These are phyloP conservation scores for Brassica balearica DNA, from an alignment of 441 rosid species.

Conservation along the genomic window DNA sequence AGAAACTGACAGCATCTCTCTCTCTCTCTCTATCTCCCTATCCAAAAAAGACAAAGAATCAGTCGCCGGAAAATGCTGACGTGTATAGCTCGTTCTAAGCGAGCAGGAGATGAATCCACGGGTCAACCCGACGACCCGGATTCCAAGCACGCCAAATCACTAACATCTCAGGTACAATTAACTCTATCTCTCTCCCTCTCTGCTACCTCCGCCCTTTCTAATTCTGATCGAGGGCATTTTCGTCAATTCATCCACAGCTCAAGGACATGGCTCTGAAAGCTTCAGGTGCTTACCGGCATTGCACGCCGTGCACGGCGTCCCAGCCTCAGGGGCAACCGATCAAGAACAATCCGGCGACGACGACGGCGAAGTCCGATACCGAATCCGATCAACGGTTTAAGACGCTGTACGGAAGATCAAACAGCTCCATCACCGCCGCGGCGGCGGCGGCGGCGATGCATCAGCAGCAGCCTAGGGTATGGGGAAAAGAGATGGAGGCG, in stretches of 20 bases:
- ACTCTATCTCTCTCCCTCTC: not conserved
- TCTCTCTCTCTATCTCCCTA: not conserved
- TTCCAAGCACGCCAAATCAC: slow-evolving; percentile 64
- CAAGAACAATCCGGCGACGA: slow-evolving; percentile 10
- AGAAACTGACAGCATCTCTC: not conserved
- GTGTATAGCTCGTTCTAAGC: slow-evolving; percentile 92
- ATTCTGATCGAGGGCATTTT: slow-evolving; percentile 33
- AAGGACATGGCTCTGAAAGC: slow-evolving; percentile 94
- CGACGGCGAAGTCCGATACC: slow-evolving; percentile 38
- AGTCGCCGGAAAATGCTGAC: slow-evolving; percentile 69
- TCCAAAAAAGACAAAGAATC: not conserved
- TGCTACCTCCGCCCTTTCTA: not conserved
- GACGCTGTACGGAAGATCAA: slow-evolving; percentile 72
- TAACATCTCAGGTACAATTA: slow-evolving; percentile 70
- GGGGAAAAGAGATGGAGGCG: slow-evolving; percentile 98
- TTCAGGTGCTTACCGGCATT: slow-evolving; percentile 92
- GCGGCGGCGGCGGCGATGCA: slow-evolving; percentile 45
- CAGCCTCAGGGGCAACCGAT: slow-evolving; percentile 34
- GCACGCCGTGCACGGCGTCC: slow-evolving; percentile 76
- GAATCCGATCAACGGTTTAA: slow-evolving; percentile 58
- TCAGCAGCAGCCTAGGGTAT: slow-evolving; percentile 66
- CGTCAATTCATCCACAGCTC: slow-evolving; percentile 51
- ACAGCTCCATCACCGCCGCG: slow-evolving; percentile 57
- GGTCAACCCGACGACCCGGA: slow-evolving; percentile 66
- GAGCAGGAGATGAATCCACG: slow-evolving; percentile 71